Conservation (phyloP, 208 protist genomes). For the Porcisia hertigi region DNA sequence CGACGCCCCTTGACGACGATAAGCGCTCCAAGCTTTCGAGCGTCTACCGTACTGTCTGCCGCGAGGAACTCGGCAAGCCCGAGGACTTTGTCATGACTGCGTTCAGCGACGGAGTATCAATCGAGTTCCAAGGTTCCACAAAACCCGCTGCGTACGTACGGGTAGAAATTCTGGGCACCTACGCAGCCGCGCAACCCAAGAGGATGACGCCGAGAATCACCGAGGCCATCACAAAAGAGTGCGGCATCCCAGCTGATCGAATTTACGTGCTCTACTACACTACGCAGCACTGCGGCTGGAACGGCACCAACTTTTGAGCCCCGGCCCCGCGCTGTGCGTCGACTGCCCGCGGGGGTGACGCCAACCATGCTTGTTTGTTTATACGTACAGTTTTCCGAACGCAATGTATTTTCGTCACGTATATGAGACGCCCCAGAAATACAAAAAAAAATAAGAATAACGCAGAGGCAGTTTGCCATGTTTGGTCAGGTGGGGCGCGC, state of each 20-base stretch:
- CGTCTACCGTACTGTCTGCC: constrained; percentile 23
- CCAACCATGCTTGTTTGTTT: not conserved
- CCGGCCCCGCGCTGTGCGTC: not conserved
- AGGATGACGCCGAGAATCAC: constrained; percentile 28
- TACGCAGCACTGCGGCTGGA: constrained; percentile 36
- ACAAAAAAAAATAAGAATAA: not conserved
- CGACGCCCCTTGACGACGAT: constrained; percentile 28
- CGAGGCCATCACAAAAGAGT: constrained; percentile 22
- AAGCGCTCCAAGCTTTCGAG: constrained; percentile 26
- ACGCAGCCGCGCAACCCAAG: constrained; percentile 5
- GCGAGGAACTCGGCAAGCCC: constrained; percentile 29
- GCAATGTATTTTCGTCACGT: not conserved
- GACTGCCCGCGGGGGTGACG: not conserved
- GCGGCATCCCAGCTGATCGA: constrained; percentile 29
- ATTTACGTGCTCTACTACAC: constrained; percentile 40
- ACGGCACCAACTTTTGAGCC: constrained; percentile 33
- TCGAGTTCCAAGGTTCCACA: constrained; percentile 25
- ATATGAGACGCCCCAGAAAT: too few relatives aligned
- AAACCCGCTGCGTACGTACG: constrained; percentile 30
- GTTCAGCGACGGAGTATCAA: constrained; percentile 31
- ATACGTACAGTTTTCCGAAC: not conserved
- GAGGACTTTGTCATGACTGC: constrained; percentile 42
- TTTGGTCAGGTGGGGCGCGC: not conserved
- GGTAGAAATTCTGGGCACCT: constrained; percentile 20
- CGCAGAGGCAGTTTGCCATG: not conserved